Base-by-base conservation (phyloP, 164 flowering plant species). In the Kingdonia uniflora region DNA sequence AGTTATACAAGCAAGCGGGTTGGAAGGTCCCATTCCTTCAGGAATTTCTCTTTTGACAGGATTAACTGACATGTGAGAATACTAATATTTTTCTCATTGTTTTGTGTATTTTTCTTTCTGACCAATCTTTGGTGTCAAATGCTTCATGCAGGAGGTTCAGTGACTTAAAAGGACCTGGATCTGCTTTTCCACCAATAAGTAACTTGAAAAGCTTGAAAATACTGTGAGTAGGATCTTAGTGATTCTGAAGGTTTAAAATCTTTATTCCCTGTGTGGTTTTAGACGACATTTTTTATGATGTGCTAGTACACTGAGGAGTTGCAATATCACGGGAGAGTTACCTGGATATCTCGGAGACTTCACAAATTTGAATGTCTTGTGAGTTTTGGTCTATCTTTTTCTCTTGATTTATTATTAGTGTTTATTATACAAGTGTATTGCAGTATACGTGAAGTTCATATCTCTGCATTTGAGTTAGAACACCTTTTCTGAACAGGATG, bases 21-120 rank as follows among this genome's bases (percentile, higher is more conserved):
- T 56, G 19, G 42, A 54, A 17, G 72, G 76, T 24, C 76, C 76
- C 24, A 68, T 72, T 29, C 76, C 76, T 37, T 21, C 65, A n/a
- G 54, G 59, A 19, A 65, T 72, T 57, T 58, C 65, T 50, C 24
- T 43, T 44, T 45, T 68, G 42, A 23, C 14, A 57, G 62, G 42
- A 15, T 52, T 73, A 21, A 13, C n/a, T 14, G 20, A 21, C 15
- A 17, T 56, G 59, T 56, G 24, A 56, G 55, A 20, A 19, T 29
- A 39, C 8, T 24, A 14, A 41, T 14, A 41, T 41, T 5, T 14
- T 5, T 14, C 44, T 14, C 11, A 14, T 11, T 8, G 19, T 44
- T 2, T 19, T 8, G 0, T 0, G 40, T 41, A 3, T 41, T 41
- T 41, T 41, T 41, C 17, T 41, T 41, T 1, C 17, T 41, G 15